Evolutionary conservation across 2,329 filamentous ascomycete species (phyloP), one percentile per base, ranked within the genome.

Genomic region (Pseudocercospora cruenta): DNA sequence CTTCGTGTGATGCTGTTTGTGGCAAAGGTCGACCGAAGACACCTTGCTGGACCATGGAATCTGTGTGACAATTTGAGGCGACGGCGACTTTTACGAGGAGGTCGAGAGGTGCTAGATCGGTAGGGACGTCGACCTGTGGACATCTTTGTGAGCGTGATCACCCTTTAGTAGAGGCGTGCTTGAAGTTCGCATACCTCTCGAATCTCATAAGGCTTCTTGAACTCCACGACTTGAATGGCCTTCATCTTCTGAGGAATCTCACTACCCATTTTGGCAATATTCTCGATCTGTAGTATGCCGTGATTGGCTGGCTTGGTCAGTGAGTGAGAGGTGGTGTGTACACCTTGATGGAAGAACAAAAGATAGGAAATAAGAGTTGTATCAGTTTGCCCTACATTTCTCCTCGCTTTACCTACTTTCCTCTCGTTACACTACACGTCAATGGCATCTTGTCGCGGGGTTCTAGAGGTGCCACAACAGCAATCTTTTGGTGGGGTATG

Each of bases 61-160:
- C 87, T 0, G 87, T 89, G 78, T 90, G 87, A 78, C 87, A 89
- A 72, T 88, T 82, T 0, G 85, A 87, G 9, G 85, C 86, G 16
- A 86, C 85, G 62, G 85, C 86, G 60, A 87, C 79, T 74, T 86
- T 87, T 71, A 89, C 80, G 39, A 89, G 82, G n/a, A 90, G 78
- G 68, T 89, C 87, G 69, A 84, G 71, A 0, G 83, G 80, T 4
- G 77, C 75, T 16, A 87, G 82, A 19, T 71, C 57, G 16, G 75
- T 57, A 6, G 86, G 86, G 0, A 84, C 81, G 14, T 82, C 79
- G 45, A 88, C 75, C 9, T 78, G 33, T 10, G 22, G 7, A 10
- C n/a, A 21, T 14, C n/a, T 16, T 19, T 3, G 24, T 45, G 3
- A 60, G 39, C 49, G 10, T 31, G 12, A 6, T 26, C 8, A 51